These are phyloP conservation scores for Anthostomella pinea DNA, from an alignment of 2,329 filamentous ascomycete genomes.

Conservation along the genomic window DNA sequence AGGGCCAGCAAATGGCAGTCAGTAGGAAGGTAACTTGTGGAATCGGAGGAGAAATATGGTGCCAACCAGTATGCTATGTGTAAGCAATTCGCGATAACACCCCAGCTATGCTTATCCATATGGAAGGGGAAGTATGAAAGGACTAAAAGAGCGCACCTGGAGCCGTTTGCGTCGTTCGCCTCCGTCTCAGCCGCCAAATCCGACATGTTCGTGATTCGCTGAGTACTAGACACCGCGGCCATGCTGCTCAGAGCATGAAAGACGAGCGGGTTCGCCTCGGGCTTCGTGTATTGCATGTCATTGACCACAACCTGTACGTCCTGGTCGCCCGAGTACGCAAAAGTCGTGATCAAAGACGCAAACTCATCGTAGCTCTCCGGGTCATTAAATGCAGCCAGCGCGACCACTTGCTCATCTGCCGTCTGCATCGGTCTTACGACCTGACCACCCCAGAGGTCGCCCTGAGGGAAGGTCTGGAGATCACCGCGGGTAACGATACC, in stretches of 20 bases:
- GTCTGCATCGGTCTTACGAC: background rate
- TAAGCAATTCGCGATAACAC: too few species aligned
- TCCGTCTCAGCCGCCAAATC: background rate
- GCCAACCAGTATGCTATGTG: too few species aligned
- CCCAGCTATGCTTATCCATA: background rate
- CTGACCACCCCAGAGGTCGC: slow-evolving; percentile 1
- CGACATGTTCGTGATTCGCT: slow-evolving; percentile 1
- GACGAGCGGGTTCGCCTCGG: slow-evolving; percentile 1
- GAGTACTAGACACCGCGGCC: background rate
- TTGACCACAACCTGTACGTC: slow-evolving; percentile 1
- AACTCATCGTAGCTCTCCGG: slow-evolving; percentile 9
- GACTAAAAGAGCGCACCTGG: background rate
- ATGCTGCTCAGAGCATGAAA: background rate
- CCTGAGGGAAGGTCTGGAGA: slow-evolving; percentile 1
- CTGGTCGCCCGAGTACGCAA: background rate
- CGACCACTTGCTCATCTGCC: background rate
- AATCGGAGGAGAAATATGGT: too few species aligned
- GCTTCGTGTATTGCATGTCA: slow-evolving; percentile 7
- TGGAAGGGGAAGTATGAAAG: background rate
- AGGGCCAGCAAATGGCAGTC: background rate
- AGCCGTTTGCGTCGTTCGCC: background rate
- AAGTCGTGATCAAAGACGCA: slow-evolving; percentile 10
- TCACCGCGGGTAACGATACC: slow-evolving; percentile 1
- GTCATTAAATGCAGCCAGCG: slow-evolving; percentile 1
- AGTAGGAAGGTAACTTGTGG: too few species aligned